Conservation (phyloP, 345 rosid species). For the Excoecaria agallocha region DNA sequence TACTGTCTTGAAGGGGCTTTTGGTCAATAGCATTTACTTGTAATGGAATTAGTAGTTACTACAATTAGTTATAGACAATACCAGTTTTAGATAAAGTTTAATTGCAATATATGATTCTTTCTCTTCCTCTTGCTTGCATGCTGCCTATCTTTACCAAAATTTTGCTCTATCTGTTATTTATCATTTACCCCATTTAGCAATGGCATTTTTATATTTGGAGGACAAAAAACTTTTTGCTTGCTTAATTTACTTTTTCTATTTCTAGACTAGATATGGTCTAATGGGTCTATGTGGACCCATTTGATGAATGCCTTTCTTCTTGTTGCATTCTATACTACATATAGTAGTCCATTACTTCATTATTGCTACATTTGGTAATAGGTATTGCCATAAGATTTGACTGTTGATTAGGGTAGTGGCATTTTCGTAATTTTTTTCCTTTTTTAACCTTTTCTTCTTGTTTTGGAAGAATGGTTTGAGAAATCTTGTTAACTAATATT, state of each 20-base stretch:
- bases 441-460: too few species aligned
- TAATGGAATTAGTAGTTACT: slow-evolving; percentile 2
- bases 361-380: background rate
- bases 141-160: background rate
- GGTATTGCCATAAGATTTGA: slow-evolving; percentile 17
- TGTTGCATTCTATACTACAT: background rate
- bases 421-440: too few species aligned
- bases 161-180: too few species aligned
- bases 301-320: background rate
- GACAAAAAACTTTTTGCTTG: background rate
- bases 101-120: background rate
- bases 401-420: too few species aligned
- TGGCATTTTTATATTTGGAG: background rate
- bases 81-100: slow-evolving; percentile 2
- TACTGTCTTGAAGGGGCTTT: background rate
- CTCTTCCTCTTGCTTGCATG: slow-evolving; percentile 6
- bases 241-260: background rate
- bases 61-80: background rate
- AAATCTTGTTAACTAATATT: too few species aligned
- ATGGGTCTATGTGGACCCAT: slow-evolving; percentile 2
- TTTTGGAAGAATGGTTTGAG: too few species aligned
- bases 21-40: background rate
- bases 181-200: slow-evolving; percentile 9
- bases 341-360: background rate
- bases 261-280: background rate